Evolutionary conservation across 2,329 filamentous ascomycete species (phyloP).

Genomic region (Lachnellula occidentalis): DNA sequence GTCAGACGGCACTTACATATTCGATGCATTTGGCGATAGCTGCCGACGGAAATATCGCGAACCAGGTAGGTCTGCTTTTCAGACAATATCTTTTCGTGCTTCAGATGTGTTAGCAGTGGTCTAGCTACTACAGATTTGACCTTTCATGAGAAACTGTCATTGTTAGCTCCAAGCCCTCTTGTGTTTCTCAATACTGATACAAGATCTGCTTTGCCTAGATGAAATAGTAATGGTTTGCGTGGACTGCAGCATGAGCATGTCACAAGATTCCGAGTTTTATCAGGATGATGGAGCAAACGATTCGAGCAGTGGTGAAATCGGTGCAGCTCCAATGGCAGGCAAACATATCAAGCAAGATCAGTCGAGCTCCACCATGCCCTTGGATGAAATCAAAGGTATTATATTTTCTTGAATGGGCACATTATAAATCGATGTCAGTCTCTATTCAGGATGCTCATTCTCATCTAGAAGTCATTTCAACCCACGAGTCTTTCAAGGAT

Average conservation of each 20-base stretch:
- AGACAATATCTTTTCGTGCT: too few species aligned
- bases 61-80: neutral
- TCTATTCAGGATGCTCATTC: neutral
- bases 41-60: neutral
- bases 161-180: too few species aligned
- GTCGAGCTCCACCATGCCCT: neutral
- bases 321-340: neutral
- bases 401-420: neutral
- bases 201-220: neutral
- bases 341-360: neutral
- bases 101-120: too few species aligned
- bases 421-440: too few species aligned
- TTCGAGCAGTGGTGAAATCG: neutral
- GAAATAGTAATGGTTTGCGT: slow-evolving; percentile 1
- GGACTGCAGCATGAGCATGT: slow-evolving; percentile 2
- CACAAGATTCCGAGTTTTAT: neutral
- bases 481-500: slow-evolving; percentile 2
- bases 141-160: too few species aligned
- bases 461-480: neutral
- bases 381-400: neutral
- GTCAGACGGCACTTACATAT: neutral
- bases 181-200: too few species aligned
- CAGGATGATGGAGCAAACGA: neutral
- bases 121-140: too few species aligned
- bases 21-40: slow-evolving; percentile 1